These are phyloP conservation scores for Apiospora saccharicola DNA, from an alignment of 2,329 filamentous ascomycete species.

Conservation along the genomic window DNA sequence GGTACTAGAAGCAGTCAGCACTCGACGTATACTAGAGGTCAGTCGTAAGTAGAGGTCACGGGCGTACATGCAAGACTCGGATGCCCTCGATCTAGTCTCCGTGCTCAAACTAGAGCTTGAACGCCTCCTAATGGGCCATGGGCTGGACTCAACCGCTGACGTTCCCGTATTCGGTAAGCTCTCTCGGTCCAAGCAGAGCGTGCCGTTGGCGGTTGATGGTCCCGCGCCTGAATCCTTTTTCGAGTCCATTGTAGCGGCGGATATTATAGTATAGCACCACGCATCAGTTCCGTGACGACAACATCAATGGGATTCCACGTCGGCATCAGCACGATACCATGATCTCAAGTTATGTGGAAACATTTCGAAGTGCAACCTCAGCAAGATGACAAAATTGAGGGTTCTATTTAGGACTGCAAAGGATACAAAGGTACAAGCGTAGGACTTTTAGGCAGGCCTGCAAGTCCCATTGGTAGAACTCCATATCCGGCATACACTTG, in stretches of 20 bases:
- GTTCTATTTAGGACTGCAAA: slow-evolving; percentile 29
- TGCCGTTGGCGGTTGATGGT: slow-evolving; percentile 25
- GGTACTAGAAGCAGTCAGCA: slow-evolving; percentile 43
- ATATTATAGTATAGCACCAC: slow-evolving; percentile 9
- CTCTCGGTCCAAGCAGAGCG: slow-evolving; percentile 34
- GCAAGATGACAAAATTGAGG: slow-evolving; percentile 27
- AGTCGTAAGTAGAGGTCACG: slow-evolving; percentile 2
- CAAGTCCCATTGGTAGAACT: slow-evolving; percentile 26
- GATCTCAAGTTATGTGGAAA: slow-evolving; percentile 26
- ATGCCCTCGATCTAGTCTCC: slow-evolving; percentile 33
- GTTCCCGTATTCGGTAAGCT: slow-evolving; percentile 35
- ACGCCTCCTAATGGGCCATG: slow-evolving; percentile 33
- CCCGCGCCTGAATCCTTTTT: slow-evolving; percentile 27
- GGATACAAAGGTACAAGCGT: slow-evolving; percentile 27
- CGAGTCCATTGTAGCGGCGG: slow-evolving; percentile 3
- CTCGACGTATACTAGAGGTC: neutral
- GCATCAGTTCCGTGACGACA: neutral
- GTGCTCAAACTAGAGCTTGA: slow-evolving; percentile 38
- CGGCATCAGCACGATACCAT: slow-evolving; percentile 19
- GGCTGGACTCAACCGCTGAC: slow-evolving; percentile 26
- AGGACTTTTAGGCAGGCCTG: slow-evolving; percentile 28
- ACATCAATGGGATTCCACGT: slow-evolving; percentile 21
- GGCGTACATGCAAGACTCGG: slow-evolving; percentile 43
- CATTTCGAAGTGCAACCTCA: slow-evolving; percentile 26
- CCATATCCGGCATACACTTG: slow-evolving; percentile 24